phyloP scores from a whole-genome alignment of 2,329 filamentous ascomycete species.

The Cercospora sp. region DNA sequence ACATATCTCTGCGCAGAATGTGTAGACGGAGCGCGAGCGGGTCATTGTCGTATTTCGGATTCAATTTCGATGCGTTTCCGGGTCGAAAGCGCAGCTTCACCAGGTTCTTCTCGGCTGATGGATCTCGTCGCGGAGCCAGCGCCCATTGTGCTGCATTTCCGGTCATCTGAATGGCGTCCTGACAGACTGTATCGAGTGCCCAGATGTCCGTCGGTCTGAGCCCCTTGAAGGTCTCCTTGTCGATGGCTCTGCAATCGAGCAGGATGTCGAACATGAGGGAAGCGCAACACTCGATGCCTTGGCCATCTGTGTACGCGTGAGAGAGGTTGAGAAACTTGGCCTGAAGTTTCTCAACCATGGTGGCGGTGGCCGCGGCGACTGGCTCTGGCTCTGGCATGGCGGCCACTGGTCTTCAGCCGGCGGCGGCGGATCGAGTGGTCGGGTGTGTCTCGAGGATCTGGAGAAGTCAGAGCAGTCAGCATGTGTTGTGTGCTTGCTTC shows the following conservation, averaged over 20 bases:
- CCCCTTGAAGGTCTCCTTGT: neutral
- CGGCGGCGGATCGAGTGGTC: neutral
- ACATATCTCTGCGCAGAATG: neutral
- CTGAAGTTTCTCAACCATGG: neutral
- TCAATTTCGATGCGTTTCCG: neutral
- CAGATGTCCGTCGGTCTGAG: neutral
- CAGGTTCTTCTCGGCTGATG: neutral
- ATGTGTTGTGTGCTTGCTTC: neutral
- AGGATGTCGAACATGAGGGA: slow-evolving; percentile 2
- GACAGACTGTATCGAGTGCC: slow-evolving; percentile 1
- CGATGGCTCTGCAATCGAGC: neutral
- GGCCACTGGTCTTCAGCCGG: neutral
- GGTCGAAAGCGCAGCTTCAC: neutral
- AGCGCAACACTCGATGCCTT: neutral
- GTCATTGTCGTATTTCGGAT: neutral
- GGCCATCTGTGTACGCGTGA: neutral
- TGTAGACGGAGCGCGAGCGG: neutral
- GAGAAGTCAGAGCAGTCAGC: neutral
- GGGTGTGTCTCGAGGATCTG: neutral
- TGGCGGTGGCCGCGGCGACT: neutral
- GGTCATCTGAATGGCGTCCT: slow-evolving; percentile 5
- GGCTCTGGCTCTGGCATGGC: neutral
- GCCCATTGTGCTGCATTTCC: neutral
- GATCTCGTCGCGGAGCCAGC: neutral
- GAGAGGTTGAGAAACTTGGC: neutral